A percentile compares a stretch with the other conserved stretches of the same genome.
Conservation (phyloP, 352 stramenopile species). For the Phytophthora idaei region DNA sequence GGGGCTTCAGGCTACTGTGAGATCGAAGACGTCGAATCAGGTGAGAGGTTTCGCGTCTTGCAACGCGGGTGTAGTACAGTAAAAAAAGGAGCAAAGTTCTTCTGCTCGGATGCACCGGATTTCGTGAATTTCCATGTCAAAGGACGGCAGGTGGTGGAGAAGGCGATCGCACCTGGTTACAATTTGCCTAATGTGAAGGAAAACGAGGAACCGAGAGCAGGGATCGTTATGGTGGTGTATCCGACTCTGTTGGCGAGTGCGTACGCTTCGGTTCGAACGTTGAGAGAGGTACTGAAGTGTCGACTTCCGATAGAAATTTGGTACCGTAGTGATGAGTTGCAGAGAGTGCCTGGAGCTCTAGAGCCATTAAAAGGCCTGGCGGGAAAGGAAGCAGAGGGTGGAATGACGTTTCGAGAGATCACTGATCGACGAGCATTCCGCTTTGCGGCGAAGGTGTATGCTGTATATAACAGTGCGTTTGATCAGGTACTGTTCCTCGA, state of each 20-base stretch:
- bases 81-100: slow-evolving; percentile 42
- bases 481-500: slow-evolving; percentile 59
- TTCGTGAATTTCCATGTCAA: slow-evolving; percentile 45
- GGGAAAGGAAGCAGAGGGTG: slow-evolving; percentile 14
- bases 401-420: slow-evolving; percentile 38
- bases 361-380: slow-evolving; percentile 30
- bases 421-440: slow-evolving; percentile 31
- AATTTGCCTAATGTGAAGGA: slow-evolving; percentile 22
- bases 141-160: slow-evolving; percentile 25
- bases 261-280: slow-evolving; percentile 42
- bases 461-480: slow-evolving; percentile 49
- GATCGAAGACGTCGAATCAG: slow-evolving; percentile 33
- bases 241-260: slow-evolving; percentile 47
- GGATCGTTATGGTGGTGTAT: slow-evolving; percentile 60
- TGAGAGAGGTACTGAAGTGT: slow-evolving; percentile 45
- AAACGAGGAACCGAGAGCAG: slow-evolving; percentile 10
- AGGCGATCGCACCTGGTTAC: slow-evolving; percentile 13
- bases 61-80: slow-evolving; percentile 35
- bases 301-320: slow-evolving; percentile 57
- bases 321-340: slow-evolving; percentile 40
- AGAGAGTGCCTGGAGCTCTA: slow-evolving; percentile 9
- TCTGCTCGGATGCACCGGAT: slow-evolving; percentile 49
- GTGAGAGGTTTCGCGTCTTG: slow-evolving; percentile 44
- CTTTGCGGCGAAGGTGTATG: slow-evolving; percentile 61
- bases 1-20: slow-evolving; percentile 25